Percentiles rank a stretch among this genome's conserved stretches.
phyloP scores from a whole-genome alignment of 176 grass and related monocot genomes.

The Microstegium vimineum region DNA sequence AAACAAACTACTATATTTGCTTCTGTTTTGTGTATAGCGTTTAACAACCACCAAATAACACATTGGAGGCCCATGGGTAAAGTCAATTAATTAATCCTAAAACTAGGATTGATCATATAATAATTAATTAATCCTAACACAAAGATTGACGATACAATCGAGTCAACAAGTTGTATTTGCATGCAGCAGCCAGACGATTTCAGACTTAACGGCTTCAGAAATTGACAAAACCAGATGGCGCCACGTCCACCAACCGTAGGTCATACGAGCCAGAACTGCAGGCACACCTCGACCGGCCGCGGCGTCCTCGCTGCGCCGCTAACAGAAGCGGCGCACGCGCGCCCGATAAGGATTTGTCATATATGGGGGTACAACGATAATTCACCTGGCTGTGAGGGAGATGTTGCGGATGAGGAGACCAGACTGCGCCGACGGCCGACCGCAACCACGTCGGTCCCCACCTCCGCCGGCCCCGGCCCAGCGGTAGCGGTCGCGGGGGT shows the following conservation, averaged over 20 bases:
- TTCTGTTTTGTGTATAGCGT: background rate
- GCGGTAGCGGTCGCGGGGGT: constrained; percentile 45
- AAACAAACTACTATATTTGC: background rate
- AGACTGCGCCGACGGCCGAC: constrained; percentile 31
- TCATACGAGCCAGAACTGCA: background rate
- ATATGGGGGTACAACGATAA: background rate
- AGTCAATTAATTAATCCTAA: background rate
- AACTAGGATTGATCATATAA: background rate
- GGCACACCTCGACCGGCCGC: too few species aligned
- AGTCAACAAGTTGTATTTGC: background rate
- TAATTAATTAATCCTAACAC: background rate
- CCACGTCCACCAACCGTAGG: background rate
- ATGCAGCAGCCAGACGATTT: background rate
- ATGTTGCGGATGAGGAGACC: constrained; percentile 74
- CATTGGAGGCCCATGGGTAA: background rate
- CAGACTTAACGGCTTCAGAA: background rate
- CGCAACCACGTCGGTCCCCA: constrained; percentile 25
- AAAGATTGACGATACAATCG: background rate
- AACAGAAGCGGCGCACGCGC: too few species aligned
- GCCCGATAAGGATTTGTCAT: too few species aligned
- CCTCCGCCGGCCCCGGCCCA: constrained; percentile 7
- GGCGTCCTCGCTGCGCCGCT: too few species aligned
- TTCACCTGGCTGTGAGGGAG: constrained; percentile 52
- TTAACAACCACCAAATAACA: background rate
- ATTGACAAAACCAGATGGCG: background rate